Percentiles rank a stretch among this genome's conserved stretches.
These are phyloP conservation scores for Candida montana DNA, from an alignment of 805 yeast genomes.

Conservation along the genomic window DNA sequence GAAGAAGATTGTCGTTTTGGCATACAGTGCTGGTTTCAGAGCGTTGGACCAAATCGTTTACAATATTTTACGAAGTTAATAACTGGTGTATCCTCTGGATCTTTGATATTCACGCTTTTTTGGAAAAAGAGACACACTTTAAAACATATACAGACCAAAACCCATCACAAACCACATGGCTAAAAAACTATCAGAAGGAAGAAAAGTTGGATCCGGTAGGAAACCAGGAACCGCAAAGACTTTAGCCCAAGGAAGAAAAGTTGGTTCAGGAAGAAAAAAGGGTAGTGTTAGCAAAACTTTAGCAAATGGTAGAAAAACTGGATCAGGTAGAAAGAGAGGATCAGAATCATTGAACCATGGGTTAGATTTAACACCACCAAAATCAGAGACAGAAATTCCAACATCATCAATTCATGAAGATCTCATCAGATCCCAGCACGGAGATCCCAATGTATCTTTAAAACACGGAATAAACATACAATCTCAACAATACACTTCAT, in stretches of 20 bases:
- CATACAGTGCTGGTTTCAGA: too few relatives aligned
- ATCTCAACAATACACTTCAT: too few relatives aligned
- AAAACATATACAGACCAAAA: too few relatives aligned
- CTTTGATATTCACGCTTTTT: too few relatives aligned
- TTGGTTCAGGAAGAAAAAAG: conserved; percentile 25
- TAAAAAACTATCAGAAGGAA: conserved; percentile 25
- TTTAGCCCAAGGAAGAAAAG: conserved; percentile 25
- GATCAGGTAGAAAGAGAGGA: conserved; percentile 23
- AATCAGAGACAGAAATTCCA: neutral
- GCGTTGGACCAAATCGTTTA: too few relatives aligned
- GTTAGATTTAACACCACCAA: neutral
- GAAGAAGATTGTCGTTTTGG: too few relatives aligned
- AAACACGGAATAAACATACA: too few relatives aligned
- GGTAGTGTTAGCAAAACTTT: conserved; percentile 23
- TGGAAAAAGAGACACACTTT: too few relatives aligned
- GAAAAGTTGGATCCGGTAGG: conserved; percentile 26
- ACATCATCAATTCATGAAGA: neutral
- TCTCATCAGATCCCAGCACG: neutral
- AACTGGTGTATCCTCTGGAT: too few relatives aligned
- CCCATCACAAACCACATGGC: conserved; percentile 19
- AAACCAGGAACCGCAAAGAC: conserved; percentile 27
- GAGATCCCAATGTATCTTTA: too few relatives aligned
- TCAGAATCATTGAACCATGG: neutral
- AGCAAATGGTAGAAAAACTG: conserved; percentile 23
- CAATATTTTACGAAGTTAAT: too few relatives aligned